phyloP scores from a whole-genome alignment of 192 early-diverging fungal genomes.

The Linnemannia zychae region DNA sequence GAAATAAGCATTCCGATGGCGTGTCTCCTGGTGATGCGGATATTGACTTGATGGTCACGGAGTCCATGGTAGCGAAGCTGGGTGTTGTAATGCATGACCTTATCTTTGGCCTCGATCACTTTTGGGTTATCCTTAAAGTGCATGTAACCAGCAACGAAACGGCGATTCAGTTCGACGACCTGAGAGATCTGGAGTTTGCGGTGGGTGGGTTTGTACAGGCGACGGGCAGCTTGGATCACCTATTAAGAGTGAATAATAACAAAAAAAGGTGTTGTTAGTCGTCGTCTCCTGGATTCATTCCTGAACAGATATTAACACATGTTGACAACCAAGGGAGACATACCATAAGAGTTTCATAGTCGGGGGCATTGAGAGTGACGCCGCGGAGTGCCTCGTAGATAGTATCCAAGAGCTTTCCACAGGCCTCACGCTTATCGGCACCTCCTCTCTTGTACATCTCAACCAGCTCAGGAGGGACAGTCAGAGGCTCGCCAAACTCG shows the following conservation, averaged over 20 bases:
- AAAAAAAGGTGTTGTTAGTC: not conserved
- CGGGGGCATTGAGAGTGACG: conserved; percentile 92
- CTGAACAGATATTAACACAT: too few species aligned
- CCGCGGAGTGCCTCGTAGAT: conserved; percentile 84
- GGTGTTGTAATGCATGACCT: conserved; percentile 86
- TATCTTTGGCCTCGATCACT: conserved; percentile 79
- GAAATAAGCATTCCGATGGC: conserved; percentile 77
- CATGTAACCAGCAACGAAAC: conserved; percentile 86
- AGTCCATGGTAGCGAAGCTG: conserved; percentile 92
- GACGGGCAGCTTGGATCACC: conserved; percentile 91
- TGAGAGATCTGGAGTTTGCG: conserved; percentile 85
- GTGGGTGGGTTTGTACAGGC: conserved; percentile 90
- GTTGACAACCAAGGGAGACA: not conserved
- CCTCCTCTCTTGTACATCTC: conserved; percentile 87
- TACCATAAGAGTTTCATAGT: conserved; percentile 91
- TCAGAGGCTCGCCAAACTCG: conserved; percentile 94
- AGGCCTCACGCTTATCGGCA: conserved; percentile 82
- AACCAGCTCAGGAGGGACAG: conserved; percentile 80
- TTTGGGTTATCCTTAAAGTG: conserved; percentile 85
- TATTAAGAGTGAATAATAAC: conserved; percentile 16
- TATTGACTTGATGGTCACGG: conserved; percentile 95
- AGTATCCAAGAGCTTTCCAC: conserved; percentile 77
- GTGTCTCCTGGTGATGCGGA: conserved; percentile 74
- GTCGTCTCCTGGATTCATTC: not conserved
- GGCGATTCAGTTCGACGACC: conserved; percentile 88